Base-by-base conservation (phyloP, 441 rosid species). In the Gossypium lobatum region DNA sequence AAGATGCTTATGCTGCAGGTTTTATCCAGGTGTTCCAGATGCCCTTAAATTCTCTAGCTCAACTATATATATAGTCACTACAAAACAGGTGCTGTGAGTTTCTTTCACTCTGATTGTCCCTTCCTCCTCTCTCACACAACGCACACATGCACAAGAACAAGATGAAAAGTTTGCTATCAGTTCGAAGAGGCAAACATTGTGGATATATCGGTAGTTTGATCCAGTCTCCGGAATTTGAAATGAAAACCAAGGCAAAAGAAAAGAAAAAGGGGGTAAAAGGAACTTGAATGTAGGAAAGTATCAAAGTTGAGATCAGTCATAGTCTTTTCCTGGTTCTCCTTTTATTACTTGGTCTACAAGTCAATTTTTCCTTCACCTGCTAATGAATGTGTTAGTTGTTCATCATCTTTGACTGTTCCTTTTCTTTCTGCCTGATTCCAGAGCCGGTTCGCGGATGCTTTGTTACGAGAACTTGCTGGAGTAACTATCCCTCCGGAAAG, bases 21-120 rank as follows among this genome's bases (percentile, higher is more conserved):
- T 95, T 73, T 93, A 93, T 83, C 97, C 97, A 0, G 99, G 96
- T 70, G 90, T 91, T 63, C 84, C 97, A 57, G 98, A 95, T 57
- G 97, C 99, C 55, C 72, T 95, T 55, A 91, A 85, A 74, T 88
- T 93, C 61, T 91, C 97, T 3, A 90, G 99, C 83, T 95, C 95
- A 14, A 89, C 70, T 60, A 70, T 95, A 64, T 91, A 91, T 80
- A 87, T 93, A 73, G 97, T 90, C 61, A 93, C 96, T 68, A 93
- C 97, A 0, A 95, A 95, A 78, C 97, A 95, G 96, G 96, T 91
- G 67, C 10, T 18, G 10, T 69, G 18, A n/a, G 23, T 77, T 70
- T 66, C n/a, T 58, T 70, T 58, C 20, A 4, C 64, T 55, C 8
- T 39, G 13, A 54, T 64, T 11, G 17, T 70, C 46, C 9, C 34